These are phyloP conservation scores for Dactylella cylindrospora DNA, from an alignment of 2,329 filamentous ascomycete genomes.

Conservation along the genomic window DNA sequence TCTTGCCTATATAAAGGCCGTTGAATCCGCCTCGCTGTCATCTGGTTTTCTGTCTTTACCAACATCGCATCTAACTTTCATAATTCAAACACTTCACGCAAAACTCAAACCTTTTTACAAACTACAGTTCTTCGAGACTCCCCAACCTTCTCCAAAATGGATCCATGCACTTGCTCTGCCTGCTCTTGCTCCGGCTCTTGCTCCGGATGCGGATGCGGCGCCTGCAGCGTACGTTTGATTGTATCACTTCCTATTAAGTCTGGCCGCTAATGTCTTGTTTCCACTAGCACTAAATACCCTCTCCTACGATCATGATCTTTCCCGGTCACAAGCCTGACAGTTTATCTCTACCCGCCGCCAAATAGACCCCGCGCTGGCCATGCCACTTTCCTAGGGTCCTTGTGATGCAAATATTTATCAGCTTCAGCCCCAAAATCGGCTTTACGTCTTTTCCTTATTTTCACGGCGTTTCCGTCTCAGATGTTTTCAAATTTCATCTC, in stretches of 20 bases:
- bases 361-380: no score
- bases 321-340: constrained; percentile 1
- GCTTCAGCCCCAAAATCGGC: no score
- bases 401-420: no score
- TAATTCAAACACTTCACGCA: background rate
- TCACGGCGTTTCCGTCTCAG: no score
- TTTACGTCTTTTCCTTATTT: no score
- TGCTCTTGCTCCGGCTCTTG: constrained; percentile 18
- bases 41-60: background rate
- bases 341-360: no score
- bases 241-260: background rate
- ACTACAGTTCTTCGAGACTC: no score
- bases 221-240: constrained; percentile 9
- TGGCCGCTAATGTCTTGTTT: background rate
- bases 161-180: constrained; percentile 23
- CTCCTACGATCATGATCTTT: background rate
- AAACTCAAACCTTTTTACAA: constrained; percentile 3
- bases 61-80: no score
- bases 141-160: constrained; percentile 10
- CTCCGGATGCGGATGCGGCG: constrained; percentile 4
- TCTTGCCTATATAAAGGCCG: constrained; percentile 30
- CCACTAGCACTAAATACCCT: constrained; percentile 10
- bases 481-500: no score
- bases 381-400: no score
- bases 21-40: background rate